phyloP scores from a whole-genome alignment of 1,139 yeast genomes.

The Candida pseudoviswanathii region DNA sequence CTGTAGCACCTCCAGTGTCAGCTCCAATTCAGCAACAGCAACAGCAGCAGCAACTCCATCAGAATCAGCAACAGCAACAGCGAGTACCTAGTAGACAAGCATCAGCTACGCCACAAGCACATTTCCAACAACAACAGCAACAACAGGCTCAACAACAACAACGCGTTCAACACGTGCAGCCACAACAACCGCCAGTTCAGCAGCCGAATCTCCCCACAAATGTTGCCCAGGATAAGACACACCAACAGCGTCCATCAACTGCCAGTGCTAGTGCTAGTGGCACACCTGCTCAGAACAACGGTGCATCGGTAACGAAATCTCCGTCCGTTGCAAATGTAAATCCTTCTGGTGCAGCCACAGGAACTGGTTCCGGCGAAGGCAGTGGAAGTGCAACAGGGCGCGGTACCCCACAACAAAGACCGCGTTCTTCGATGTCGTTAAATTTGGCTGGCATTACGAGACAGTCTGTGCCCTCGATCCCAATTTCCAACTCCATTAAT shows the following conservation, averaged over 20 bases:
- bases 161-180: slow-evolving; percentile 8
- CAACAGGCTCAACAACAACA: slow-evolving; percentile 7
- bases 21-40: slow-evolving; percentile 10
- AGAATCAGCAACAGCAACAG: slow-evolving; percentile 10
- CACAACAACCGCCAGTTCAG: slow-evolving; percentile 8
- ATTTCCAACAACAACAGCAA: slow-evolving; percentile 8
- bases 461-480: slow-evolving; percentile 70
- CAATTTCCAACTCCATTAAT: slow-evolving; percentile 68
- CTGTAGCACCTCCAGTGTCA: slow-evolving; percentile 1
- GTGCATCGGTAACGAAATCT: background rate
- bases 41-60: slow-evolving; percentile 11
- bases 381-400: slow-evolving; percentile 3
- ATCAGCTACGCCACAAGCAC: slow-evolving; percentile 15
- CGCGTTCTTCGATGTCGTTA: slow-evolving; percentile 13
- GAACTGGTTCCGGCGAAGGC: slow-evolving; percentile 8
- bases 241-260: slow-evolving; percentile 9
- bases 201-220: slow-evolving; percentile 12
- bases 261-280: slow-evolving; percentile 10
- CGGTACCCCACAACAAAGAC: slow-evolving; percentile 12
- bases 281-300: slow-evolving; percentile 7
- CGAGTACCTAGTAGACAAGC: slow-evolving; percentile 12
- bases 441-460: slow-evolving; percentile 53
- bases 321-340: slow-evolving; percentile 9
- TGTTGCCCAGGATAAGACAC: slow-evolving; percentile 8
- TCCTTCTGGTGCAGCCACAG: slow-evolving; percentile 9